These are phyloP conservation scores for Luffa acutangula DNA, from an alignment of 306 rosid species.

Conservation along the genomic window DNA sequence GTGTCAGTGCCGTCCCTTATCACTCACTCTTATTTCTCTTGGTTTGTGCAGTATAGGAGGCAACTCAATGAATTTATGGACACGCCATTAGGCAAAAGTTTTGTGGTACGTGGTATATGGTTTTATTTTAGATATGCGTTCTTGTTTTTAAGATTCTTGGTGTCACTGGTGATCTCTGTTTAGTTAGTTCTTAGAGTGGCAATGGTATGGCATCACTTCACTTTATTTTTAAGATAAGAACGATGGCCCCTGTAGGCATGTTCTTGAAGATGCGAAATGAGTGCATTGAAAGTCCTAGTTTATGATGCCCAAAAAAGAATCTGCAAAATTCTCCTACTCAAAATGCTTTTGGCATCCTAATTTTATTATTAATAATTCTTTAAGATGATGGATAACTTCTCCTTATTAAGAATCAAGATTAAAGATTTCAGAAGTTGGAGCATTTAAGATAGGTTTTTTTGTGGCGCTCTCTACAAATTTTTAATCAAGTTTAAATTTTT, in stretches of 20 bases:
- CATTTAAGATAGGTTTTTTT: neutral
- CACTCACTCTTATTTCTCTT: neutral
- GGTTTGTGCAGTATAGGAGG: slow-evolving; percentile 65
- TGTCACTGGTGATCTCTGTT: neutral
- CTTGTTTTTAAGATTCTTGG: neutral
- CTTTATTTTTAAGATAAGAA: neutral
- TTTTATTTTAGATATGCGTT: neutral
- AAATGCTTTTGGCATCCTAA: neutral
- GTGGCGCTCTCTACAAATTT: neutral
- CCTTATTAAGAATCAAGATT: neutral
- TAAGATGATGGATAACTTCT: neutral
- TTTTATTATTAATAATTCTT: neutral
- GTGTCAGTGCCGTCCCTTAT: neutral
- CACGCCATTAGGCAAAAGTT: slow-evolving; percentile 67
- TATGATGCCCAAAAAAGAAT: neutral
- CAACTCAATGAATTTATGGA: slow-evolving; percentile 48
- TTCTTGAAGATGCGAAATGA: neutral
- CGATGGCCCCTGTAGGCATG: neutral
- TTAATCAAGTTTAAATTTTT: neutral
- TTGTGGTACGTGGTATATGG: slow-evolving; percentile 32
- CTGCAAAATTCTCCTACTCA: neutral
- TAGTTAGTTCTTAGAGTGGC: neutral
- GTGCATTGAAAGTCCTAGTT: neutral
- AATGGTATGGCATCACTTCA: neutral
- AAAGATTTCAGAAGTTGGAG: neutral